These are phyloP conservation scores for Brassica juncea DNA, from an alignment of 345 rosid genomes.

Conservation along the genomic window DNA sequence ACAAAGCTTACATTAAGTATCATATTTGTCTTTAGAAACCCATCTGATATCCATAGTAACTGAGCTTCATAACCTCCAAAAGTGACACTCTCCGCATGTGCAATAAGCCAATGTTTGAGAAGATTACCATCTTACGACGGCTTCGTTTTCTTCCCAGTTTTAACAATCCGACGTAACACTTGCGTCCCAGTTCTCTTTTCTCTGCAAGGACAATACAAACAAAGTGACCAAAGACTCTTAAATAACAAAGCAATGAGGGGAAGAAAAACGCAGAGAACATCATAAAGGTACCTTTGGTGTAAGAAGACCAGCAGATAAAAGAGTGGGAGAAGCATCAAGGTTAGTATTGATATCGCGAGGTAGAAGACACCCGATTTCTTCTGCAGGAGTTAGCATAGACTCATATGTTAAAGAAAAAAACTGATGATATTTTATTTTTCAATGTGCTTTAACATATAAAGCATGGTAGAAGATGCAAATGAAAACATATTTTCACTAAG, in stretches of 20 bases:
- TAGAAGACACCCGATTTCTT: constrained; percentile 66
- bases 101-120: constrained; percentile 15
- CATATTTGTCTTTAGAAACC: not conserved
- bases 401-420: not conserved
- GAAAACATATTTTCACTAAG: not conserved
- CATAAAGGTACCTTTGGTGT: constrained; percentile 60
- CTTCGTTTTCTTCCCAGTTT: constrained; percentile 58
- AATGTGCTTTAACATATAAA: not conserved
- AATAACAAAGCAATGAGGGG: constrained; percentile 14
- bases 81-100: not conserved
- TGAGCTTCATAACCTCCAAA: not conserved
- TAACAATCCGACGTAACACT: constrained; percentile 69
- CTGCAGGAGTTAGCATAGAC: constrained; percentile 49
- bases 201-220: constrained; percentile 42
- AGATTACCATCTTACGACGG: constrained; percentile 44
- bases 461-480: not conserved
- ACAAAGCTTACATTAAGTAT: not conserved
- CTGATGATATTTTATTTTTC: not conserved
- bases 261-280: not conserved
- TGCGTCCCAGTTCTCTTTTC: constrained; percentile 77
- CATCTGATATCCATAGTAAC: not conserved
- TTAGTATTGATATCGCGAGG: constrained; percentile 74
- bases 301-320: constrained; percentile 77
- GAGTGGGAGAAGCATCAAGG: constrained; percentile 84
- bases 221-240: constrained; percentile 10